Conservation (phyloP, 2,329 filamentous ascomycete genomes). For the Talaromyces verruculosus region DNA sequence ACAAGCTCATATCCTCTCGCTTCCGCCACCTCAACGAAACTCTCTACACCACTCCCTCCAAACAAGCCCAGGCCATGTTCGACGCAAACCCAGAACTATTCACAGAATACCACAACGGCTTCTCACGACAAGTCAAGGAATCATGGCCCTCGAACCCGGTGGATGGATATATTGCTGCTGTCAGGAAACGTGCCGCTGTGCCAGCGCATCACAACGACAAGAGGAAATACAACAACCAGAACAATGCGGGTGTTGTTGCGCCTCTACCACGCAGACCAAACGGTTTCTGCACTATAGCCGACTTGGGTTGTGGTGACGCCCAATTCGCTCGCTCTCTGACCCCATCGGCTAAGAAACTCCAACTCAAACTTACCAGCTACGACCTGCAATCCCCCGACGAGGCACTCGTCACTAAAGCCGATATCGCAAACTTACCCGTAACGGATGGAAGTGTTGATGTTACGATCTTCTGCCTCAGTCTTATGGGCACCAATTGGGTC, state of each 20-base stretch:
- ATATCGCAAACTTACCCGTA: slow-evolving; percentile 81
- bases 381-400: slow-evolving; percentile 74
- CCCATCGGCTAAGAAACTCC: slow-evolving; percentile 62
- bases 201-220: slow-evolving; percentile 35
- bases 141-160: slow-evolving; percentile 96
- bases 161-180: slow-evolving; percentile 74
- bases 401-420: slow-evolving; percentile 77
- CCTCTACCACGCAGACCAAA: slow-evolving; percentile 66
- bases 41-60: slow-evolving; percentile 87
- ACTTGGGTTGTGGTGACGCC: slow-evolving; percentile 92
- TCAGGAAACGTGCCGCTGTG: slow-evolving; percentile 66
- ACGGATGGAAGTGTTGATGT: slow-evolving; percentile 75
- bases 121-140: slow-evolving; percentile 86
- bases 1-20: slow-evolving; percentile 89
- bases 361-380: slow-evolving; percentile 76
- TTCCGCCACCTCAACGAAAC: slow-evolving; percentile 98
- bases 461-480: slow-evolving; percentile 88
- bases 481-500: slow-evolving; percentile 99
- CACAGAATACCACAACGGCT: slow-evolving; percentile 92
- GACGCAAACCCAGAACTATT: slow-evolving; percentile 87
- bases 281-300: slow-evolving; percentile 75
- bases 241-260: slow-evolving; percentile 24
- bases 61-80: slow-evolving; percentile 80
- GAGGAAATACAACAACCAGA: slow-evolving; percentile 36
- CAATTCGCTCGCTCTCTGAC: slow-evolving; percentile 69